Conservation (phyloP, 129 eudicot genomes). For the Erigeron canadensis region DNA sequence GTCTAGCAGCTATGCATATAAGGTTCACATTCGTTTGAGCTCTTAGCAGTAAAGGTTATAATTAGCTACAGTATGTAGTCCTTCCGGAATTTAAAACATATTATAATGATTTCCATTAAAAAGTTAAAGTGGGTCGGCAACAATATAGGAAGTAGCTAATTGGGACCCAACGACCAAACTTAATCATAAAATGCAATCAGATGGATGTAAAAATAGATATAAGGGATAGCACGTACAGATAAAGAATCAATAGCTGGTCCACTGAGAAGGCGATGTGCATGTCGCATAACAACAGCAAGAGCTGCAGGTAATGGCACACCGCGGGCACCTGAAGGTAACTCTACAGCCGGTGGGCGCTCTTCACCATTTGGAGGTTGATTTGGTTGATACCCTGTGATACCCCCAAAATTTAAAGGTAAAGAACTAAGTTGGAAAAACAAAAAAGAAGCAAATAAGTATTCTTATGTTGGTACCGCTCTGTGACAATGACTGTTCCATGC, state of each 20-base stretch:
- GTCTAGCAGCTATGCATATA: too few species aligned
- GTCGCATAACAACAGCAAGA: constrained; percentile 60
- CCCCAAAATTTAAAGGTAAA: neutral
- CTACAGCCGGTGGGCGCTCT: constrained; percentile 36
- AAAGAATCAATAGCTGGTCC: constrained; percentile 60
- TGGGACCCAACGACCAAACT: neutral
- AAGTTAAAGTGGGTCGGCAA: neutral
- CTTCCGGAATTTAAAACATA: neutral
- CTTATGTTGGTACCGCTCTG: constrained; percentile 48
- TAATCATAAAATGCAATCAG: too few species aligned
- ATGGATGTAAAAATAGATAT: neutral
- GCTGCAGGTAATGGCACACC: constrained; percentile 73
- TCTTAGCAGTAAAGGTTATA: neutral
- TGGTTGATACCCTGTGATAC: constrained; percentile 48
- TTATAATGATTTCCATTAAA: neutral
- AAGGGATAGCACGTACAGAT: constrained; percentile 51
- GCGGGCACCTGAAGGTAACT: constrained; percentile 57
- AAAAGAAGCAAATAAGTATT: neutral
- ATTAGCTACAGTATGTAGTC: neutral
- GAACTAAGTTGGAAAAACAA: neutral
- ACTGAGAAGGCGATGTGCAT: constrained; percentile 66
- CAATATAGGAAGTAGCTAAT: neutral
- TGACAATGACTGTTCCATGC: constrained; percentile 75
- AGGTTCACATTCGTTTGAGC: neutral
- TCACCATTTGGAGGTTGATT: constrained; percentile 43